These are phyloP conservation scores for Cercospora beticola DNA, from an alignment of 2,329 filamentous ascomycete genomes.

Conservation along the genomic window DNA sequence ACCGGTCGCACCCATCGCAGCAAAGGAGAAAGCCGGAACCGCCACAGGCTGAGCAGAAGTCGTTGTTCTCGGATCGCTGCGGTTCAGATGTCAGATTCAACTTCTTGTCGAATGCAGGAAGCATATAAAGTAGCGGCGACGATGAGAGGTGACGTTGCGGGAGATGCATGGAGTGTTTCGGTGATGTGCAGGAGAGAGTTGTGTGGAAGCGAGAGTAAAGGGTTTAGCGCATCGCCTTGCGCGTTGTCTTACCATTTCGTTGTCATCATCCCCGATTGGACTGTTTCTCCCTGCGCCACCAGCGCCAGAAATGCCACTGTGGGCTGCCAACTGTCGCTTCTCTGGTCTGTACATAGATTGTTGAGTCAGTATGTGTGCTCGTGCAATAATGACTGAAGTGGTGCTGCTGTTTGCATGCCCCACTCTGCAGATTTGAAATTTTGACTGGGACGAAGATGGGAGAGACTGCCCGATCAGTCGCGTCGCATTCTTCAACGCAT, in stretches of 20 bases:
- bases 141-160: conserved; percentile 30
- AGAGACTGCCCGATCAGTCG: background rate
- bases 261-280: conserved; percentile 60
- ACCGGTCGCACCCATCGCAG: conserved; percentile 87
- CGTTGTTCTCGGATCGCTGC: conserved; percentile 67
- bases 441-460: background rate
- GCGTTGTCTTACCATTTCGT: conserved; percentile 53
- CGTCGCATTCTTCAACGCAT: background rate
- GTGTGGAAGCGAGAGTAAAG: conserved; percentile 43
- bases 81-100: conserved; percentile 42
- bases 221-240: conserved; percentile 33
- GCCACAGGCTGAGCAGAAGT: conserved; percentile 83
- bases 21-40: conserved; percentile 83
- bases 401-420: conserved; percentile 23
- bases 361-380: conserved; percentile 28
- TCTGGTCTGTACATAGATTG: conserved; percentile 58
- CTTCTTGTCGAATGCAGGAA: conserved; percentile 21
- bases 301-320: conserved; percentile 66
- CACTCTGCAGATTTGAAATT: conserved; percentile 20
- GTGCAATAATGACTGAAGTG: conserved; percentile 1
- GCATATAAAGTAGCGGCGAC: conserved; percentile 25
- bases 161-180: conserved; percentile 33
- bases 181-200: conserved; percentile 28
- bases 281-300: conserved; percentile 62
- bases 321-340: conserved; percentile 70